Base-by-base conservation (phyloP, 441 rosid species). In the Jatropha podagrica region DNA sequence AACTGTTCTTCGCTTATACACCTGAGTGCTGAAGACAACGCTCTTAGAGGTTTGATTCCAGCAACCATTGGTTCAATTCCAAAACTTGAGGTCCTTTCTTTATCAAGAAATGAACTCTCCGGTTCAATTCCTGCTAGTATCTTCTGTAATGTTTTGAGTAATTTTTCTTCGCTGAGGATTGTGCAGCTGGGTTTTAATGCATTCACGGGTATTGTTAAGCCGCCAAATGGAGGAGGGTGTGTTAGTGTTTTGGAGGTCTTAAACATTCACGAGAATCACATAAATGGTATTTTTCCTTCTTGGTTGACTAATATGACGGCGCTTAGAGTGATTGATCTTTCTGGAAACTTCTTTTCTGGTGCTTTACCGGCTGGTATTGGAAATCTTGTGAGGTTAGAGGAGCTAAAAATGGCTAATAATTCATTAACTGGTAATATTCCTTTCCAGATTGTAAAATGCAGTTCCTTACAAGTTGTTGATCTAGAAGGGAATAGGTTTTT, bases 241-340 rank as follows among this genome's bases (percentile, higher is more conserved):
- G 67, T 7, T 15, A 38, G 67, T 63, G 12, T 15, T 63, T 17
- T 63, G 46, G 67, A 63, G 67, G 46, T 63, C 5, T 63, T 63
- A 63, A 46, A 63, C 23, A 38, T 38, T 37, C 46, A 63, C 67
- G 67, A 63, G 46, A 63, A 63, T 63, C 67, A 63, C 67, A 63
- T 63, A 14, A 42, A 37, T 15, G 44, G 67, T 10, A 7, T 63
- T 44, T 63, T 63, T 38, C 67, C 67, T 14, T 63, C 46, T 63
- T 63, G 67, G 67, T 63, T 63, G 67, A 63, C 67, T 13, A 63
- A 63, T 63, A 63, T 38, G 67, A 63, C 67, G 44, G 67, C 67
- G 67, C 46, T 63, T 37, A 63, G 23, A 63, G 67, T 63, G n/a
- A 40, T 63, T 63, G 67, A 63, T 63, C 46, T 63, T 38, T 63